A percentile compares a stretch with the other conserved stretches of the same genome.
Conservation (phyloP, 164 flowering plant species). For the Kingdonia uniflora region DNA sequence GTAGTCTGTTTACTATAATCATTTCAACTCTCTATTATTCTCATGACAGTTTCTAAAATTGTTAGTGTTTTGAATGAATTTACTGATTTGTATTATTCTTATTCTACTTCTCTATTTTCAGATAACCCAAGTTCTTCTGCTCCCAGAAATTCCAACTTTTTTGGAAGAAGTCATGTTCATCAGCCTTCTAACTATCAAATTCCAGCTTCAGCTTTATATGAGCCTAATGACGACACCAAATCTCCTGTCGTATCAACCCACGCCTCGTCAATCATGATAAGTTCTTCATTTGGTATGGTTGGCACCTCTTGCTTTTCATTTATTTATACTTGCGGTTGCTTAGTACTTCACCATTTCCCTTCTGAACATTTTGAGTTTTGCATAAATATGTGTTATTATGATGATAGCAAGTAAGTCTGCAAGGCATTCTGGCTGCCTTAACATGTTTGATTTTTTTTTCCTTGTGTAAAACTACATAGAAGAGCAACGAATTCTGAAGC, state of each 20-base stretch:
- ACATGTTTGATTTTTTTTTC: too few species aligned
- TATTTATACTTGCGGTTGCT: too few species aligned
- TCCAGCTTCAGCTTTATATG: conserved; percentile 90
- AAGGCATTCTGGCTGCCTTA: too few species aligned
- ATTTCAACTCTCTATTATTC: background rate
- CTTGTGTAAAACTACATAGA: too few species aligned
- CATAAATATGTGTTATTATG: too few species aligned
- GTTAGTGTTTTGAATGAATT: background rate
- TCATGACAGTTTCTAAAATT: background rate
- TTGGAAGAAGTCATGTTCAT: conserved; percentile 27
- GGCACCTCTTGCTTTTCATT: background rate
- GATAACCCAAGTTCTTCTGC: conserved; percentile 21
- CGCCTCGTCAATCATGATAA: conserved; percentile 19
- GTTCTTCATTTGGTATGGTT: conserved; percentile 14
- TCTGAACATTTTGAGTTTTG: too few species aligned
- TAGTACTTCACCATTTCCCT: too few species aligned
- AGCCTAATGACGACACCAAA: conserved; percentile 28
- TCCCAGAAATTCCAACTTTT: conserved; percentile 22
- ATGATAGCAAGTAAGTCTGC: too few species aligned
- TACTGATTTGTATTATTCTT: background rate
- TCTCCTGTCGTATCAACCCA: conserved; percentile 17
- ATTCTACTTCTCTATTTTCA: conserved; percentile 6
- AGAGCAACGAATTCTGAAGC: too few species aligned
- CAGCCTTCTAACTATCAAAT: conserved; percentile 48
- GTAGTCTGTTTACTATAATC: conserved; percentile 39